phyloP scores from a whole-genome alignment of 2,329 filamentous ascomycete species.

The Fusarium algeriense region DNA sequence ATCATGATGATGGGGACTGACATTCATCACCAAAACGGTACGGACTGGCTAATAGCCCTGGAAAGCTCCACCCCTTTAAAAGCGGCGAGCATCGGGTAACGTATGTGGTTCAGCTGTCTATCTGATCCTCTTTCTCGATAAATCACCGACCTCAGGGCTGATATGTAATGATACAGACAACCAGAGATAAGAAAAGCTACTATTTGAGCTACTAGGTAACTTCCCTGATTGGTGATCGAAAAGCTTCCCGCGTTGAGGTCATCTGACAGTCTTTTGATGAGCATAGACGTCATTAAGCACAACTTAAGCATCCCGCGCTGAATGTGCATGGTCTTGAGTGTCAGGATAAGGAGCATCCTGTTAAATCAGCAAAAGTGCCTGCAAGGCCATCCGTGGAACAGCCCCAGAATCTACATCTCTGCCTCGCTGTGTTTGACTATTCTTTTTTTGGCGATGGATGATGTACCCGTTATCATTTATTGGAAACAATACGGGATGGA shows the following conservation, averaged over 20 bases:
- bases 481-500: neutral
- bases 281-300: constrained; percentile 15
- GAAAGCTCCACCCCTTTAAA: neutral
- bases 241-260: constrained; percentile 10
- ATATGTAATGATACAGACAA: neutral
- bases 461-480: constrained; percentile 1
- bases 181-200: constrained; percentile 7
- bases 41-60: neutral
- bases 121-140: neutral
- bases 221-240: constrained; percentile 1
- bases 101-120: neutral
- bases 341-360: constrained; percentile 5
- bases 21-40: neutral
- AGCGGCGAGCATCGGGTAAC: neutral
- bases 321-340: constrained; percentile 4
- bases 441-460: neutral
- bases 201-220: neutral
- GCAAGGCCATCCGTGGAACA: constrained; percentile 21
- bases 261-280: constrained; percentile 31
- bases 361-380: constrained; percentile 2
- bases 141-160: neutral
- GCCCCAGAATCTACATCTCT: neutral
- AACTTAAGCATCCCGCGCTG: neutral
- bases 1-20: neutral
- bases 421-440: constrained; percentile 11